Percentiles rank a stretch among this genome's conserved stretches.
phyloP scores from a whole-genome alignment of 2,329 filamentous ascomycete genomes.

The Penicillium sp. region DNA sequence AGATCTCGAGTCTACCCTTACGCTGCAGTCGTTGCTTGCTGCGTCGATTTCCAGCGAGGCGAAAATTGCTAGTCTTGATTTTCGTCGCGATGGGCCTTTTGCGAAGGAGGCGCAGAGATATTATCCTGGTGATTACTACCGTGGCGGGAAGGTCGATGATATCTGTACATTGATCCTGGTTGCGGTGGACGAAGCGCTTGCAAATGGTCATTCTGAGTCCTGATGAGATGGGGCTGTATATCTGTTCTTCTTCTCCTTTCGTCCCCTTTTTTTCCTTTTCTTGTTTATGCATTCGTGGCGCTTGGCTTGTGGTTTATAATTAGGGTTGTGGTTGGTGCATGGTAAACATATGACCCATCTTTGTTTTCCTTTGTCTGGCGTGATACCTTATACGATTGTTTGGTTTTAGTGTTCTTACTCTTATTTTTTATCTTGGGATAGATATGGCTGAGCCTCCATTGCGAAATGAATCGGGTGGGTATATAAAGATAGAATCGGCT shows the following conservation, averaged over 20 bases:
- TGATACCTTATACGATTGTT: neutral
- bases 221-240: neutral
- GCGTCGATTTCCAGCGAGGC: slow-evolving; percentile 79
- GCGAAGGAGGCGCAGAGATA: slow-evolving; percentile 90
- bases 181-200: slow-evolving; percentile 64
- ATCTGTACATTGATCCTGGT: slow-evolving; percentile 85
- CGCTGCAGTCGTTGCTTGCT: slow-evolving; percentile 78
- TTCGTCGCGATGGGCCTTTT: slow-evolving; percentile 85
- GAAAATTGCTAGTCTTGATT: slow-evolving; percentile 81
- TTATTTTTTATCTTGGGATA: no score
- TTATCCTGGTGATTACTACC: slow-evolving; percentile 84
- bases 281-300: neutral
- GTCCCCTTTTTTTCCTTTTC: neutral
- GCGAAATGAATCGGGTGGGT: neutral
- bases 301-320: neutral
- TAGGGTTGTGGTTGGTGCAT: neutral
- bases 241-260: neutral
- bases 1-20: slow-evolving; percentile 42
- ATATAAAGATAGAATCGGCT: neutral
- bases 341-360: neutral
- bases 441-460: neutral
- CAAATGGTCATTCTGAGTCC: no score
- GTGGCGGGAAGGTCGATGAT: slow-evolving; percentile 93
- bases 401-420: no score
- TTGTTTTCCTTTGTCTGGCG: neutral